Evolutionary conservation across 768 basidiomycete species (phyloP), one percentile per base, ranked within the genome.

Genomic region (Pleurotus ostreatus): DNA sequence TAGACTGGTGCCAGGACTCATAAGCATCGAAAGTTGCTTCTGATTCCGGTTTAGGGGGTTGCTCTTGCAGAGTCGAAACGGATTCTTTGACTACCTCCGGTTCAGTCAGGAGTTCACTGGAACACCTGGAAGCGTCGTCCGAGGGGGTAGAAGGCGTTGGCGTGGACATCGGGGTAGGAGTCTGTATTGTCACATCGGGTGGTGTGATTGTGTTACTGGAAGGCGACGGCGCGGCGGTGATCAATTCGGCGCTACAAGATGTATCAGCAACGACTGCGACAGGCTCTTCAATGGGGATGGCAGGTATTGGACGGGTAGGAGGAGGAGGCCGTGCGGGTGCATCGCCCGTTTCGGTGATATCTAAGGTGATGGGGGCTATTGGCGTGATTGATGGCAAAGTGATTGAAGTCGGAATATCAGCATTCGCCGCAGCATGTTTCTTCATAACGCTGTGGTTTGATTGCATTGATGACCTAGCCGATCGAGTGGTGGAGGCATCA

Each of bases 1-100:
- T 70, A 43, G 74, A 75, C 26, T 57, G 62, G 56, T 71, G 66
- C 79, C 81, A 84, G 13, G 76, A 70, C 0, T 63, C 51, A 52
- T 52, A 52, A 12, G 16, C 51, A 52, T 52, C 51, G 40, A 18
- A 39, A 23, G 40, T 34, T 5, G 51, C 16, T 37, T 52, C 51
- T 4, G 51, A 20, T n/a, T 52, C 18, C 20, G 51, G 8, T 38
- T 16, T 40, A 20, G 38, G 13, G 1, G 51, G 18, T 1, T 34
- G 26, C 16, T 37, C 39, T 25, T 43, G 51, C 30, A 34, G 9
- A 34, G 30, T 34, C 30, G 30, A 34, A 34, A 11, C 3, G 30
- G 30, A 34, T 34, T 9, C 30, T 34, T 34, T 3, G 3, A 34
- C 30, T 8, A 34, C 30, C 30, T 8, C 30, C 30, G 30, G 8